Evolutionary conservation across 257 asterid species (phyloP).

Genomic region (Nicotiana tomentosiformis): DNA sequence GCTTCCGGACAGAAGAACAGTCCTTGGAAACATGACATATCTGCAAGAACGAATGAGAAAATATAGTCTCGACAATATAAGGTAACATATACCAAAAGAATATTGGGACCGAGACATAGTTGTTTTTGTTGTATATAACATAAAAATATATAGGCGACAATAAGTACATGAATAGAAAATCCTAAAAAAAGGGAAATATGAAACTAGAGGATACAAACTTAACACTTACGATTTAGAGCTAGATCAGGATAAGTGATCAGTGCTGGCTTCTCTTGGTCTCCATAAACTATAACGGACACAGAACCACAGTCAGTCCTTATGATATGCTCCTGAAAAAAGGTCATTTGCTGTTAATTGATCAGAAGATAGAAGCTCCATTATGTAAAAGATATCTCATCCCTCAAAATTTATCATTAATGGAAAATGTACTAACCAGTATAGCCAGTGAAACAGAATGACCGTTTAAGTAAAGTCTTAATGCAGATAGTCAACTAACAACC

Average conservation of each 20-base stretch:
- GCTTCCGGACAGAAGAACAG: constrained; percentile 48
- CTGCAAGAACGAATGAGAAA: constrained; percentile 32
- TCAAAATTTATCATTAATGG: neutral
- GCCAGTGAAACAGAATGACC: neutral
- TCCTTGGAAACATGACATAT: constrained; percentile 81
- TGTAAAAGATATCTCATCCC: neutral
- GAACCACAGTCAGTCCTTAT: constrained; percentile 69
- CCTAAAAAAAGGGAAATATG: neutral
- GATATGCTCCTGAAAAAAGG: constrained; percentile 66
- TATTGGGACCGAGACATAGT: too few relatives aligned
- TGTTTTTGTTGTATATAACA: neutral
- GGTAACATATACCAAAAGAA: neutral
- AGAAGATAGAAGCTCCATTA: neutral
- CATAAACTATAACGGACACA: constrained; percentile 80
- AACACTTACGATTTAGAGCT: constrained; percentile 84
- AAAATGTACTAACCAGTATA: neutral
- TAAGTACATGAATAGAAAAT: neutral
- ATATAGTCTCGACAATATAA: constrained; percentile 5
- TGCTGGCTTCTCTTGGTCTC: constrained; percentile 91
- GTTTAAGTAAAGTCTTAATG: neutral
- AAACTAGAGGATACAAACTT: constrained; percentile 6
- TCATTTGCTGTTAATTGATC: neutral
- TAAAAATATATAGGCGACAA: neutral
- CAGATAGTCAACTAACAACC: neutral
- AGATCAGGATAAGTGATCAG: constrained; percentile 91